Percentiles rank a stretch among this genome's conserved stretches.
phyloP scores from a whole-genome alignment of 495 filamentous ascomycete genomes.

The Extremus antarcticus region DNA sequence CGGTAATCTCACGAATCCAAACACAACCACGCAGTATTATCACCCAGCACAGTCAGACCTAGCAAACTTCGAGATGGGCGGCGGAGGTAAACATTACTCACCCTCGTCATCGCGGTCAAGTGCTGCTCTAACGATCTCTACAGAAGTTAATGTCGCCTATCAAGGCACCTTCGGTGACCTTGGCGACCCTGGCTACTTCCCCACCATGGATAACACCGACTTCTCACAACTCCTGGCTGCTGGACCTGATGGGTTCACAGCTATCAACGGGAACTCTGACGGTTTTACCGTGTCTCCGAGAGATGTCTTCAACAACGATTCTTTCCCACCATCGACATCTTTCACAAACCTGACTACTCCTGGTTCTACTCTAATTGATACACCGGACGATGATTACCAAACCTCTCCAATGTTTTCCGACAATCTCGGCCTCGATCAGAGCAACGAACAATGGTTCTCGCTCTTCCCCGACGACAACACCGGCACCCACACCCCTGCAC shows the following conservation, averaged over 20 bases:
- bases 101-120: conserved; percentile 1
- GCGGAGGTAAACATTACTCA: conserved; percentile 21
- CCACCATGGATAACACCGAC: conserved; percentile 4
- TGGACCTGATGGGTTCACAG: conserved; percentile 23
- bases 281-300: conserved; percentile 70
- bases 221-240: conserved; percentile 8
- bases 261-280: conserved; percentile 20
- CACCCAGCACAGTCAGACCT: conserved; percentile 3
- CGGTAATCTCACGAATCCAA: conserved; percentile 19
- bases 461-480: conserved; percentile 26
- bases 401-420: conserved; percentile 74
- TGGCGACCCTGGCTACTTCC: conserved; percentile 3
- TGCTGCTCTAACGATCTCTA: conserved; percentile 7
- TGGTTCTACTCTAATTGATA: conserved; percentile 57
- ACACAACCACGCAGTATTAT: conserved; percentile 10
- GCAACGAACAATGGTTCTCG: conserved; percentile 20
- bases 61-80: conserved; percentile 12
- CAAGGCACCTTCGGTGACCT: conserved; percentile 20
- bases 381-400: conserved; percentile 62
- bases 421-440: conserved; percentile 23
- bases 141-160: conserved; percentile 23
- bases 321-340: conserved; percentile 70
- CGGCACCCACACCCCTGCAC: conserved; percentile 36
- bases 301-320: conserved; percentile 65
- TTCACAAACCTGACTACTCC: conserved; percentile 82